Conservation (phyloP, 805 yeast genomes). For the Yamadazyma kitorensis region DNA sequence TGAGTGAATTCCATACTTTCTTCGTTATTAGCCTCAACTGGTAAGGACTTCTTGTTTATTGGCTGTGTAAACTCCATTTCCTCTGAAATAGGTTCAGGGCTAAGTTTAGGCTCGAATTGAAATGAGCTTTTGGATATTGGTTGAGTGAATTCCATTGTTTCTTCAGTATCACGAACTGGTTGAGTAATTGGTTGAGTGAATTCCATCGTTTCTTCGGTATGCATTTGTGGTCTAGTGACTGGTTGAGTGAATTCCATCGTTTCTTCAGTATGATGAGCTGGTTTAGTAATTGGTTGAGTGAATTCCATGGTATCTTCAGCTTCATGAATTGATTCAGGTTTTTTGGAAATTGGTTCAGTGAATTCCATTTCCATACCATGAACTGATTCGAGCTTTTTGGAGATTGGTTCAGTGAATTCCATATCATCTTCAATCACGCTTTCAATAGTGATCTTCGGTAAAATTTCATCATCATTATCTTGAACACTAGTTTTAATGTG, state of each 20-base stretch:
- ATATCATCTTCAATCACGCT: constrained; percentile 12
- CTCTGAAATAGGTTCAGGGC: too few species aligned
- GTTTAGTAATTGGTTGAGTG: constrained; percentile 12
- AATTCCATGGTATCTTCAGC: constrained; percentile 21
- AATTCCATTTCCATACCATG: not conserved
- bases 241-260: constrained; percentile 13
- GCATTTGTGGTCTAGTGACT: not conserved
- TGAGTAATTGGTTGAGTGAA: constrained; percentile 6
- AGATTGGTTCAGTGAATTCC: constrained; percentile 17
- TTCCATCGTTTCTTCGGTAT: constrained; percentile 2
- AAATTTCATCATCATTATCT: not conserved
- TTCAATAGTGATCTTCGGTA: constrained; percentile 2
- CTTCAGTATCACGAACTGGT: constrained; percentile 11
- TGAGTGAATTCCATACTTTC: constrained; percentile 15
- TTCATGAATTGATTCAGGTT: not conserved
- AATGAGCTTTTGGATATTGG: too few species aligned
- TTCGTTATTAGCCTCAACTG: constrained; percentile 4
- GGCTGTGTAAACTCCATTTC: constrained; percentile 11
- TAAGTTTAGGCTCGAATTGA: too few species aligned
- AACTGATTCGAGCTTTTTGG: not conserved
- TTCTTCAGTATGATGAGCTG: constrained; percentile 3
- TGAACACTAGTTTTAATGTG: not conserved
- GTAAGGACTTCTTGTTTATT: constrained; percentile 1
- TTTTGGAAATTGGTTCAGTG: not conserved
- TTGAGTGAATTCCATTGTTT: constrained; percentile 25